phyloP scores from a whole-genome alignment of 352 stramenopile genomes.

The Phytophthora capsici region DNA sequence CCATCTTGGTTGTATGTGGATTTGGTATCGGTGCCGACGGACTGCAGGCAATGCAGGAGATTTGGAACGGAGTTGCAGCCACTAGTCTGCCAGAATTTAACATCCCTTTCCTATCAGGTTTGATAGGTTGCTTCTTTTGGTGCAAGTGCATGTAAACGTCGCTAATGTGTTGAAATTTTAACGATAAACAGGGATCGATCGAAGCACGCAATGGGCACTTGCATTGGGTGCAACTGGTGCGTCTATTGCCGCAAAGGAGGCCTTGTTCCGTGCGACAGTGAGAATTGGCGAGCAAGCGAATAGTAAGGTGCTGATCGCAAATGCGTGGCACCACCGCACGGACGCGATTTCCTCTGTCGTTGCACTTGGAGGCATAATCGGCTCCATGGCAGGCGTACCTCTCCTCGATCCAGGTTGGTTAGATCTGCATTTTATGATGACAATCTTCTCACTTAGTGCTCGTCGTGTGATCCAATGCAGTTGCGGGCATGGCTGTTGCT shows the following conservation, averaged over 20 bases:
- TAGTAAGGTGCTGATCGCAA: slow-evolving; percentile 96
- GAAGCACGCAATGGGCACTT: slow-evolving; percentile 65
- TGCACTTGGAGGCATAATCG: slow-evolving; percentile 78
- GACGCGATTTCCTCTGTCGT: slow-evolving; percentile 92
- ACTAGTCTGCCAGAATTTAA: slow-evolving; percentile 42
- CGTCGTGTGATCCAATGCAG: slow-evolving; percentile 18
- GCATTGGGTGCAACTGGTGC: slow-evolving; percentile 85
- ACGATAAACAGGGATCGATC: slow-evolving; percentile 47
- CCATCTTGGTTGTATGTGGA: slow-evolving; percentile 82
- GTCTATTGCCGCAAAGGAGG: slow-evolving; percentile 95
- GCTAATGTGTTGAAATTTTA: neutral
- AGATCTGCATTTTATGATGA: too few species aligned
- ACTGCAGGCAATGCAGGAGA: slow-evolving; percentile 75
- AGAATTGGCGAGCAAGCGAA: slow-evolving; percentile 92
- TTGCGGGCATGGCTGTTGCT: slow-evolving; percentile 84
- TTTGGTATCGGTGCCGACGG: slow-evolving; percentile 75
- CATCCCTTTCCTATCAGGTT: slow-evolving; percentile 58
- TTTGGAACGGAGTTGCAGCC: slow-evolving; percentile 49
- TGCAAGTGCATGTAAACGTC: neutral
- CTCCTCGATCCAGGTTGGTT: slow-evolving; percentile 69
- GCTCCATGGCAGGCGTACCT: slow-evolving; percentile 71
- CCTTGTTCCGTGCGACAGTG: slow-evolving; percentile 93
- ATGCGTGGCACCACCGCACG: slow-evolving; percentile 96
- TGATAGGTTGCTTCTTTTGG: neutral
- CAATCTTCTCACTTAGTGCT: too few species aligned